Percentiles rank a stretch among this genome's conserved stretches.
phyloP scores from a whole-genome alignment of 345 rosid genomes.

The Cochlearia excelsa region DNA sequence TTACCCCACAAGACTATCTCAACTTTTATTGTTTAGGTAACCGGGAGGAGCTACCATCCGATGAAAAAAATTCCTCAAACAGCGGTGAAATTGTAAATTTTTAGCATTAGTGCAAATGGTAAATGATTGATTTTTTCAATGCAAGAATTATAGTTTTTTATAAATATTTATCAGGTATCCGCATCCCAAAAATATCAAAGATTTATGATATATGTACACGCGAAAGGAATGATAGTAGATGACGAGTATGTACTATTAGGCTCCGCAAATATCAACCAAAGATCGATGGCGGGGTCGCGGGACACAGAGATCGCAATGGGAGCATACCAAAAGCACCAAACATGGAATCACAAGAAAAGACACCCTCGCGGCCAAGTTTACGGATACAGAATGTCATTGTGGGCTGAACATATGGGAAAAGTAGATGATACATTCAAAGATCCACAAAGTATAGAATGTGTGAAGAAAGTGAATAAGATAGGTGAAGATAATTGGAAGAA shows the following conservation, averaged over 20 bases:
- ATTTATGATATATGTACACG: conserved; percentile 82
- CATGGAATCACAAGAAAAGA: conserved; percentile 50
- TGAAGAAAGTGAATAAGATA: conserved; percentile 54
- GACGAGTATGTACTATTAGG: conserved; percentile 79
- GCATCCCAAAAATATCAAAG: conserved; percentile 52
- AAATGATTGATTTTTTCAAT: too few relatives aligned
- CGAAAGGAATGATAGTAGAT: conserved; percentile 86
- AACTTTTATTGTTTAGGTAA: conserved; percentile 88
- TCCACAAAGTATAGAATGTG: conserved; percentile 57
- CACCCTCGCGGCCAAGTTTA: conserved; percentile 74
- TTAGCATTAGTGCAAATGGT: conserved; percentile 31
- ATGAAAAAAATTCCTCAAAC: conserved; percentile 1
- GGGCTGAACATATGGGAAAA: conserved; percentile 79
- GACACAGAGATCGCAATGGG: conserved; percentile 95
- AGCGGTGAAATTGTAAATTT: conserved; percentile 44
- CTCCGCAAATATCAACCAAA: conserved; percentile 85
- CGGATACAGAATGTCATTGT: conserved; percentile 83
- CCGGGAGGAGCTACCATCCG: conserved; percentile 51
- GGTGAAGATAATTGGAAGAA: conserved; percentile 75
- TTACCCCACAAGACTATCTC: conserved; percentile 65
- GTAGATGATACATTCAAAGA: conserved; percentile 47
- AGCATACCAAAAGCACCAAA: conserved; percentile 64
- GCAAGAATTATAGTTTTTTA: too few relatives aligned
- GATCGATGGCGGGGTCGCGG: conserved; percentile 80
- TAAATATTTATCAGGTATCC: conserved; percentile 23